Evolutionary conservation across 2,329 filamentous ascomycete genomes (phyloP), one percentile per base, ranked within the genome.

Genomic region (Trichothecium sympodiale): DNA sequence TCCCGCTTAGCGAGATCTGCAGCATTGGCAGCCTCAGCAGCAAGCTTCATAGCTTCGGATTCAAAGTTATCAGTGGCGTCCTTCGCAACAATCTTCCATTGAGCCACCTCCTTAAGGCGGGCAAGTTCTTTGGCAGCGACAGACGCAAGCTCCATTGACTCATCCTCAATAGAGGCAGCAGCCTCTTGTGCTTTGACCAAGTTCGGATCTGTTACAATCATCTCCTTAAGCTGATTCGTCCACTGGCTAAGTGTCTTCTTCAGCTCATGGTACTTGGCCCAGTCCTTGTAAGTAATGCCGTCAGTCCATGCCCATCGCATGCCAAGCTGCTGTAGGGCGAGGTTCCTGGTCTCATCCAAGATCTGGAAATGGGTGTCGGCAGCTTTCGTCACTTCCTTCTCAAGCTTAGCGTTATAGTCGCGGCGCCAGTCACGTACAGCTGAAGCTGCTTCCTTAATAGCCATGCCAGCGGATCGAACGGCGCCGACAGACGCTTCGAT

Each of bases 281-380:
- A 98, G 56, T 98, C 87, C 56, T 93, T 88, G 67, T 98, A 95
- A 2, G 89, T 94, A 41, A 98, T 75, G 23, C 86, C 86, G 39
- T 96, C 87, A 62, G 87, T 91, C 80, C 85, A 94, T 10, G 89
- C 87, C 88, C 91, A 98, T 51, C 74, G 76, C 77, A 93, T 89
- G 38, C 88, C 88, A 36, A 95, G 86, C 55, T 93, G 85, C 54
- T 94, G 85, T 25, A 95, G 69, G 5, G 87, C 85, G 26, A 94
- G 68, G 48, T 88, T 82, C 29, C 84, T 77, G 41, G 91, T 88
- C 50, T 77, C 75, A 43, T 89, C 83, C 23, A 95, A 72, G 13
- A 93, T 85, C 51, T 80, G 73, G 36, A 94, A 76, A 31, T 89
- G 89, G 29, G 80, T 80, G 47, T 84, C 71, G n/a, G 86, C 77